Evolutionary conservation across 192 early-diverging fungal genomes (phyloP), one percentile per base, ranked within the genome.

Genomic region (Pilobolus umbonatus): DNA sequence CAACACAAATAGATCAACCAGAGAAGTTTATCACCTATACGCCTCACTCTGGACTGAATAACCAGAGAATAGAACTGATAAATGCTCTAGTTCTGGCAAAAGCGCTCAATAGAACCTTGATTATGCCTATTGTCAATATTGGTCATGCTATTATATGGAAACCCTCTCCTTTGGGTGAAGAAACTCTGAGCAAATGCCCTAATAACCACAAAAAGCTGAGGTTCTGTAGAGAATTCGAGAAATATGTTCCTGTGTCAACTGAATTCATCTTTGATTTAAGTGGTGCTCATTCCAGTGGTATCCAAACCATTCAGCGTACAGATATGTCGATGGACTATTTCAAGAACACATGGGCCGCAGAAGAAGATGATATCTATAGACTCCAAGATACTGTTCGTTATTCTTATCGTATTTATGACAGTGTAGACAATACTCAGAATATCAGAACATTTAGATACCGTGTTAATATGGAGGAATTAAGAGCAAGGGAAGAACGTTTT

Each of bases 1-100:
- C 54, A 64, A 69, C 22, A 12, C 15, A 1, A 34, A 21, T 36
- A 32, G 12, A 48, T 1, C 46, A 54, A 36, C 34, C 71, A 36
- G 52, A 75, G 35, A 71, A 60, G 30, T 81, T 54, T 26, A 39
- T 81, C 5, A 75, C 75, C 2, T 81, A 65, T 58, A 42, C 77
- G 11, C 80, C 80, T 1, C 80, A 81, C 22, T 79, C 77, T 32
- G 80, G 80, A 11, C 70, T 81, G 39, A 76, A 81, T 31, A 81
- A 81, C 52, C 80, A 81, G 57, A 60, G 76, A 1, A 63, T 78
- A 19, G 72, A 73, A 31, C 68, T 81, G 21, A 66, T 76, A 22
- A 78, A 81, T 35, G 80, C 76, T 1, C 32, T 74, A 10, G 36
- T 75, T 8, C 32, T 81, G 14, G 76, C 80, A 2, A 67, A 74